Percentiles rank a stretch among this genome's conserved stretches.
Evolutionary conservation across 2,329 filamentous ascomycete species (phyloP).

Genomic region (Alternaria ethzedia): DNA sequence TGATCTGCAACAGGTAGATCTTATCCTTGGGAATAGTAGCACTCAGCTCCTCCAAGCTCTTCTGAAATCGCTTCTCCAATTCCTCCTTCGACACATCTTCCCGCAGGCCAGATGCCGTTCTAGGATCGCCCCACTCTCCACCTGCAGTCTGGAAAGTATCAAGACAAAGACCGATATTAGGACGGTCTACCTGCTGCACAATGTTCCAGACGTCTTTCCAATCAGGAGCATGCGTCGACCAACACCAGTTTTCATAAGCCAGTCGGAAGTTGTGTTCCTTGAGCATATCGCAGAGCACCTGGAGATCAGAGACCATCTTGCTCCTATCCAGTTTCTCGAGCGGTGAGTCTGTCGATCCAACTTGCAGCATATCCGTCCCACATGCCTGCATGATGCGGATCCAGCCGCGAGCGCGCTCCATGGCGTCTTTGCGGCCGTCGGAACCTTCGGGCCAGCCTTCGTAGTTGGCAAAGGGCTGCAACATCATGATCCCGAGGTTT

Average conservation of each 20-base stretch:
- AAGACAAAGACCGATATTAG: slow-evolving; percentile 75
- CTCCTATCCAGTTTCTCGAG: slow-evolving; percentile 60
- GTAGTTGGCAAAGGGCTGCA: slow-evolving; percentile 79
- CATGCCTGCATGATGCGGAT: slow-evolving; percentile 72
- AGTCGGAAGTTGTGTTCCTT: slow-evolving; percentile 64
- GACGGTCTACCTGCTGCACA: slow-evolving; percentile 65
- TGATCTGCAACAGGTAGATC: slow-evolving; percentile 77
- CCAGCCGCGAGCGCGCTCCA: slow-evolving; percentile 69
- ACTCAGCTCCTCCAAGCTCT: slow-evolving; percentile 64
- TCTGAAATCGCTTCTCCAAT: slow-evolving; percentile 58
- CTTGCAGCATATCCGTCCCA: slow-evolving; percentile 73
- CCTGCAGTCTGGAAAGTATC: slow-evolving; percentile 80
- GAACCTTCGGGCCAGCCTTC: slow-evolving; percentile 72
- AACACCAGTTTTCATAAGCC: slow-evolving; percentile 85
- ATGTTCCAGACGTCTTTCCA: slow-evolving; percentile 77
- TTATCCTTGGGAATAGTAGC: slow-evolving; percentile 68
- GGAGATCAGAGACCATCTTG: slow-evolving; percentile 66
- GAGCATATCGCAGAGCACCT: slow-evolving; percentile 62
- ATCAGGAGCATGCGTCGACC: slow-evolving; percentile 64
- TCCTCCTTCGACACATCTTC: slow-evolving; percentile 56
- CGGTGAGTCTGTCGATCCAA: slow-evolving; percentile 68
- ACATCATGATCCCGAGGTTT: slow-evolving; percentile 68
- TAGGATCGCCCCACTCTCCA: slow-evolving; percentile 76
- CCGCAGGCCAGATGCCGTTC: slow-evolving; percentile 65
- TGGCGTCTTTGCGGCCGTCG: slow-evolving; percentile 66